Conservation (phyloP, 306 rosid species). For the Ormosia semicastrata region DNA sequence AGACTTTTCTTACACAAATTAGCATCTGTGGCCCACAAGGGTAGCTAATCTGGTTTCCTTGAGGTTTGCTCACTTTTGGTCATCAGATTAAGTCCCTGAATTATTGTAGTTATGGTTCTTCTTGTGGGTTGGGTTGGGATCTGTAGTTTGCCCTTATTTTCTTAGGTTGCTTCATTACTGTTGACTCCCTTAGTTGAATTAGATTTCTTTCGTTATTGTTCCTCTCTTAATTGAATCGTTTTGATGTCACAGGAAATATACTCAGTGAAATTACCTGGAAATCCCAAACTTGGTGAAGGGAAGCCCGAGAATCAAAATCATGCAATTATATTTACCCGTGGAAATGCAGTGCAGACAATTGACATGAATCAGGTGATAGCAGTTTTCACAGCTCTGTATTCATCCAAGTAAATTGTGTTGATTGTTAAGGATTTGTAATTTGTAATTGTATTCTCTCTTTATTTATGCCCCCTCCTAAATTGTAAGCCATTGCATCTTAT, state of each 20-base stretch:
- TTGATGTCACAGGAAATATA: slow-evolving; percentile 71
- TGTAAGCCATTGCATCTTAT: background rate
- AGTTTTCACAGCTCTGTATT: background rate
- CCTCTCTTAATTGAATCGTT: slow-evolving; percentile 9
- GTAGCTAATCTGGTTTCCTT: background rate
- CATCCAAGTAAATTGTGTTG: background rate
- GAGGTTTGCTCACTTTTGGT: slow-evolving; percentile 5
- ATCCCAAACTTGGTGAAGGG: slow-evolving; percentile 96
- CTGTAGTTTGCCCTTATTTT: background rate
- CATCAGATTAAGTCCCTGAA: background rate
- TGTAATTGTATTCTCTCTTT: background rate
- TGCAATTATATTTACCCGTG: slow-evolving; percentile 93
- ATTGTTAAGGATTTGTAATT: background rate
- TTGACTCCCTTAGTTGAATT: background rate
- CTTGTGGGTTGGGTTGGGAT: background rate
- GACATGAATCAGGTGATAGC: slow-evolving; percentile 94
- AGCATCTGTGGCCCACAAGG: background rate
- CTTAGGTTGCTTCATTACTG: background rate
- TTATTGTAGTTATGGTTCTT: background rate
- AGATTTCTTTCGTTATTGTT: background rate
- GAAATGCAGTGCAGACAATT: slow-evolving; percentile 92
- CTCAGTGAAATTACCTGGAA: slow-evolving; percentile 85
- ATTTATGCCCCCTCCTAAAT: background rate
- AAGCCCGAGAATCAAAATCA: slow-evolving; percentile 98
- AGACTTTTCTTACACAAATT: background rate